phyloP scores from a whole-genome alignment of 306 rosid species.

The Alnus glutinosa region DNA sequence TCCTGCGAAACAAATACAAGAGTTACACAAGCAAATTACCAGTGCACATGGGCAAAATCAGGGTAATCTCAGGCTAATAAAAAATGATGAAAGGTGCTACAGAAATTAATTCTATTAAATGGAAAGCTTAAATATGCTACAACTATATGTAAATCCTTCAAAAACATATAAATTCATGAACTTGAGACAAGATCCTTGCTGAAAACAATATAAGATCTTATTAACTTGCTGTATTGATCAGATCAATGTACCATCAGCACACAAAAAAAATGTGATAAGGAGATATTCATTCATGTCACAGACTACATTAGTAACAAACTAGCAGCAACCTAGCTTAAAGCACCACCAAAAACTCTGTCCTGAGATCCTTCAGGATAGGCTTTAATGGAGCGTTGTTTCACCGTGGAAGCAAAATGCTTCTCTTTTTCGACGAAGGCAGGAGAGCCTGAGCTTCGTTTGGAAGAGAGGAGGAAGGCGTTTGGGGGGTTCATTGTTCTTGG shows the following conservation, averaged over 20 bases:
- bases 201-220: neutral
- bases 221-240: neutral
- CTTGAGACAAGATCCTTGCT: neutral
- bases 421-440: no score
- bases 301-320: neutral
- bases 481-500: no score
- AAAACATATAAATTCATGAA: neutral
- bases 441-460: no score
- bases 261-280: neutral
- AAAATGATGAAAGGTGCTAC: neutral
- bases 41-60: slow-evolving; percentile 9
- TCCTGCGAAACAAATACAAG: slow-evolving; percentile 49
- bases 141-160: neutral
- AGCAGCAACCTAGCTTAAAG: neutral
- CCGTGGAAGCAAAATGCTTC: no score
- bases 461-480: no score
- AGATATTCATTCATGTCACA: neutral
- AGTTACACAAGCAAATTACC: slow-evolving; percentile 29
- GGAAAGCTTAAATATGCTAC: slow-evolving; percentile 5
- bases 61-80: neutral
- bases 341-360: neutral
- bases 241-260: neutral
- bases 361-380: no score
- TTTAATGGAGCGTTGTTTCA: no score
- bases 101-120: slow-evolving; percentile 4